phyloP scores from a whole-genome alignment of 257 asterid genomes.

The Scutellaria minor region DNA sequence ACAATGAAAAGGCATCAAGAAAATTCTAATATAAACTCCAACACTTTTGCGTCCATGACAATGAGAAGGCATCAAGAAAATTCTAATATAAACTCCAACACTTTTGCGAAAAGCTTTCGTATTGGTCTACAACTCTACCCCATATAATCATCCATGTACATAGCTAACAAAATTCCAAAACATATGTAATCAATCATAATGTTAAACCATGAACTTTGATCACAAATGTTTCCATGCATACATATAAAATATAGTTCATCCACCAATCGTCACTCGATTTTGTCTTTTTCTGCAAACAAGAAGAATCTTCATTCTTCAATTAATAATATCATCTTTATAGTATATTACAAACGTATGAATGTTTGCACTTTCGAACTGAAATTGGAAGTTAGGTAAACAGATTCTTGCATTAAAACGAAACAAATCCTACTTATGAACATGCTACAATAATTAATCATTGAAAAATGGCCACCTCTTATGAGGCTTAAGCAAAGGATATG shows the following conservation, averaged over 20 bases:
- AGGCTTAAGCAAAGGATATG: not conserved
- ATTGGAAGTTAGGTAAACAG: not conserved
- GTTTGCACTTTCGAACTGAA: not conserved
- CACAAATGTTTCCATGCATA: not conserved
- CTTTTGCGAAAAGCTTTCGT: not conserved
- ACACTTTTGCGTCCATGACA: not conserved
- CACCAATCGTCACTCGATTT: not conserved
- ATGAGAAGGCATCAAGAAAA: not conserved
- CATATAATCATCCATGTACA: not conserved
- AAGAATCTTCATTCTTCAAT: not conserved
- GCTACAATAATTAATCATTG: constrained; percentile 20
- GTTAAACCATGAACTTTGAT: too few relatives aligned
- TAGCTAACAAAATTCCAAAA: not conserved
- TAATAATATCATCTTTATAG: not conserved
- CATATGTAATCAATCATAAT: not conserved
- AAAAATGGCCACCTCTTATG: constrained; percentile 22
- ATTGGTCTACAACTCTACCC: not conserved
- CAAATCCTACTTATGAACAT: constrained; percentile 32
- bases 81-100: not conserved
- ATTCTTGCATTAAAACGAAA: not conserved
- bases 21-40: not conserved
- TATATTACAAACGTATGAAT: too few relatives aligned
- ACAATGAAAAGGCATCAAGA: not conserved
- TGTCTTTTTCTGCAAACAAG: not conserved
- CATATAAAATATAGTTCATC: not conserved